phyloP scores from a whole-genome alignment of 805 yeast species.

The Ogataea chonburiensis region DNA sequence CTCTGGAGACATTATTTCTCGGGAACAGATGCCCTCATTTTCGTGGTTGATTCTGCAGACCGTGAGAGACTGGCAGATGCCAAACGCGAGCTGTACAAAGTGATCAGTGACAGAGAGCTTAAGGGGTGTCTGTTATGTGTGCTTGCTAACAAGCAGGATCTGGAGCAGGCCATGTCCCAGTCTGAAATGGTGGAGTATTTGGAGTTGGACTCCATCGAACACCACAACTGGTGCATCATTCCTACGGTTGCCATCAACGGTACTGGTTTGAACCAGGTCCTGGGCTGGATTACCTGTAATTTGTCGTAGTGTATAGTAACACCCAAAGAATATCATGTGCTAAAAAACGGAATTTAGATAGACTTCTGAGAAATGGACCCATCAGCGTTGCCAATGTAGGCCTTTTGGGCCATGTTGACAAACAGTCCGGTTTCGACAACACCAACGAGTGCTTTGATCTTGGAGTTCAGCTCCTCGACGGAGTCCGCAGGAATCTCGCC shows the following conservation, averaged over 20 bases:
- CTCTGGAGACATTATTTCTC: slow-evolving; percentile 95
- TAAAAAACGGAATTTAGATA: slow-evolving; percentile 35
- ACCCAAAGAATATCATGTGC: no score
- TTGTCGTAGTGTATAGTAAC: slow-evolving; percentile 1
- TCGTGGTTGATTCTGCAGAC: slow-evolving; percentile 86
- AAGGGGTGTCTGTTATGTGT: slow-evolving; percentile 75
- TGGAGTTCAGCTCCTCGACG: slow-evolving; percentile 51
- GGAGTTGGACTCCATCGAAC: slow-evolving; percentile 56
- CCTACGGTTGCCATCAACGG: slow-evolving; percentile 90
- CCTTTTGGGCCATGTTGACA: slow-evolving; percentile 67
- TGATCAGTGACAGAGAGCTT: slow-evolving; percentile 81
- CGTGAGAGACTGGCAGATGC: slow-evolving; percentile 70
- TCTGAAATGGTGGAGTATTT: slow-evolving; percentile 75
- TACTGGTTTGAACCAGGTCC: slow-evolving; percentile 83
- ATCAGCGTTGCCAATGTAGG: slow-evolving; percentile 84
- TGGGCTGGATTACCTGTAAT: slow-evolving; percentile 80
- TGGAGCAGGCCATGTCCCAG: slow-evolving; percentile 69
- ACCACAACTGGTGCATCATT: slow-evolving; percentile 86
- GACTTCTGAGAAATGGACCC: slow-evolving; percentile 50
- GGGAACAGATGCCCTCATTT: slow-evolving; percentile 87
- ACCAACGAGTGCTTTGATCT: slow-evolving; percentile 78
- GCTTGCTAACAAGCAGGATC: slow-evolving; percentile 87
- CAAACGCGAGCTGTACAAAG: slow-evolving; percentile 71
- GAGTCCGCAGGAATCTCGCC: slow-evolving; percentile 60
- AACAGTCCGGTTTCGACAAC: slow-evolving; percentile 97